Conservation (phyloP, 371 early-diverging fungal genomes). For the Mortierella sp. region DNA sequence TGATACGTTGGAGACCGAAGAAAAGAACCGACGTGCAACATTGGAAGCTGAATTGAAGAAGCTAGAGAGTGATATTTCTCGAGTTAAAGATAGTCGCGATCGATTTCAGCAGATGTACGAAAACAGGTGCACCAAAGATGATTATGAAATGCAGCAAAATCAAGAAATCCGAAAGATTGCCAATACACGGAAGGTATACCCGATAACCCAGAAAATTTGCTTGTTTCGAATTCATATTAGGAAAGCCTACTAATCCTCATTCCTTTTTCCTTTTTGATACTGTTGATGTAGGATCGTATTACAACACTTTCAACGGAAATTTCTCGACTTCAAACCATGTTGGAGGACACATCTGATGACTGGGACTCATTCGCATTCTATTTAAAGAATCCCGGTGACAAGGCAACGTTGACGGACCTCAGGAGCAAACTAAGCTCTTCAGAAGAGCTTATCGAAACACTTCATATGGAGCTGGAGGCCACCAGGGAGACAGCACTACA, state of each 20-base stretch:
- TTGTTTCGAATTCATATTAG: not conserved
- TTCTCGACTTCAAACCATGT: constrained; percentile 70
- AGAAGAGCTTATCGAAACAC: constrained; percentile 37
- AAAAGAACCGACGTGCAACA: constrained; percentile 71
- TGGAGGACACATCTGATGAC: constrained; percentile 73
- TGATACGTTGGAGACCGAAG: constrained; percentile 65
- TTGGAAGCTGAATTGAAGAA: constrained; percentile 73
- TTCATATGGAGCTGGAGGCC: constrained; percentile 31
- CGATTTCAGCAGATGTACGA: constrained; percentile 78
- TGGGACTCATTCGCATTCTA: constrained; percentile 75
- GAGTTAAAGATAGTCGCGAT: constrained; percentile 86
- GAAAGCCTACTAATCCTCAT: too few species aligned
- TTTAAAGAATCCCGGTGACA: constrained; percentile 58
- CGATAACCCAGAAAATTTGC: not conserved
- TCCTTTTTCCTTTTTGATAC: not conserved
- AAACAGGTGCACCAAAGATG: constrained; percentile 74
- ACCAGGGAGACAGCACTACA: constrained; percentile 29
- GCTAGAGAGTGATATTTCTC: constrained; percentile 79
- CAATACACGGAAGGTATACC: constrained; percentile 67
- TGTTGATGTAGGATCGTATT: constrained; percentile 66
- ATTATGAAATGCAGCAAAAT: constrained; percentile 68
- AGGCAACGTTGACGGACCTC: constrained; percentile 61
- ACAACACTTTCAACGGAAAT: constrained; percentile 71
- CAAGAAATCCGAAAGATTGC: constrained; percentile 77
- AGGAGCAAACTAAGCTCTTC: constrained; percentile 62